Base-by-base conservation (phyloP, 73 alveolate species). In the Paramecium sonneborni region DNA sequence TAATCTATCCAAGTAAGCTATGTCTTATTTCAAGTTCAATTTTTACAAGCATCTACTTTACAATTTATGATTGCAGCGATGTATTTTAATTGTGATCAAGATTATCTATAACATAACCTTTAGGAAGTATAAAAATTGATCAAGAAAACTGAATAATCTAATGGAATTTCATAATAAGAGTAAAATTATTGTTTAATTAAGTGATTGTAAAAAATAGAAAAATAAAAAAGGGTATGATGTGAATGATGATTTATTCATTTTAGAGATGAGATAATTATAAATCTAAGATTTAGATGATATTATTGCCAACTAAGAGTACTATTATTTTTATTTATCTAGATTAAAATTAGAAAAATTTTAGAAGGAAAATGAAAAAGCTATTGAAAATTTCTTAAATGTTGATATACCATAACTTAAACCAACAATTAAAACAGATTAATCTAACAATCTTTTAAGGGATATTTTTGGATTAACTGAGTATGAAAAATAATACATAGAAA, bases 381-480 rank as follows among this genome's bases (percentile, higher is more conserved):
- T 79, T 9, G 28, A 79, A 37, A 5, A 74, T 6, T 39, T 74
- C 39, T 12, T 37, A 37, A 39, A 23, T n/a, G 18, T 0, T 34
- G 58, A 52, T n/a, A 52, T 37, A 9, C 67, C 58, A 0, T 12
- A 28, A 2, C 32, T 30, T 44, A 79, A 79, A 23, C 72, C 90
- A 2, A 10, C 34, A 11, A 12, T 44, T 6, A 72, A 72, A n/a
- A 72, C 55, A 18, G 57, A 72, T 72, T 72, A 72, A 18, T 72
- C 55, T 15, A 72, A 79, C 41, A 62, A 26, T 23, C 43, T 79
- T 21, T 46, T 79, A 30, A 79, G 74, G 24, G 90, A 79, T 20
- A 79, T 79, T 79, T 57, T 39, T 43, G 90, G 90, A 43, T 79
- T 79, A 44, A 79, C 90, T 23, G 74, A 79, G 20, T 23, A 20